phyloP scores from a whole-genome alignment of 129 eudicot species.

The Logfia minima region DNA sequence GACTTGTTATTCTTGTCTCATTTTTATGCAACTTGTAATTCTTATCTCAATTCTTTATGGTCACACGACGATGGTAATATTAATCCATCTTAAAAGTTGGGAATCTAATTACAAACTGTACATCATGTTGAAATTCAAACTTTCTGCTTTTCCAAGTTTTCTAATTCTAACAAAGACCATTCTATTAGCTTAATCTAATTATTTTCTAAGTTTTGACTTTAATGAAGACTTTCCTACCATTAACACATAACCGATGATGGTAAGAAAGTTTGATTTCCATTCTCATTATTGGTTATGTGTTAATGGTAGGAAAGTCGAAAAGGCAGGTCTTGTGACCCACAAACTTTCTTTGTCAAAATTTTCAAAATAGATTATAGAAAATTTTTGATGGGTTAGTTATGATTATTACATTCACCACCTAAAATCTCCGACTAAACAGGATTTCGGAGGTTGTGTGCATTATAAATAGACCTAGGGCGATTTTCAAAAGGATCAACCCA shows the following conservation, averaged over 20 bases:
- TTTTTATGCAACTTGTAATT: not conserved
- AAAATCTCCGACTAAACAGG: not conserved
- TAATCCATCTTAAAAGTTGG: not conserved
- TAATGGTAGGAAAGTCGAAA: not conserved
- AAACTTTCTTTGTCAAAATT: not conserved
- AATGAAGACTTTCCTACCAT: not conserved
- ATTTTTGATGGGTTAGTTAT: no score
- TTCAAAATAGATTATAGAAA: not conserved
- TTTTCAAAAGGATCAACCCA: not conserved
- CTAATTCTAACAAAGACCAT: not conserved
- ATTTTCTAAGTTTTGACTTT: not conserved
- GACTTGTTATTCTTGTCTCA: slow-evolving; percentile 4
- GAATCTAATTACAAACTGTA: not conserved
- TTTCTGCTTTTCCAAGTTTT: not conserved
- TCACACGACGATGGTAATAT: slow-evolving; percentile 2
- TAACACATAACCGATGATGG: not conserved
- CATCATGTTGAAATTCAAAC: not conserved
- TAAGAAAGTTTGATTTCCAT: not conserved
- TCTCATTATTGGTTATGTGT: no score
- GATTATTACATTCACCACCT: not conserved
- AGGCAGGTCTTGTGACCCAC: not conserved
- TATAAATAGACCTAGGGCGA: not conserved
- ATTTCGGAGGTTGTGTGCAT: not conserved
- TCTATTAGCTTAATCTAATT: not conserved
- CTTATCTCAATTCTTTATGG: slow-evolving; percentile 9